These are phyloP conservation scores for Benincasa hispida DNA, from an alignment of 306 rosid species.

Conservation along the genomic window DNA sequence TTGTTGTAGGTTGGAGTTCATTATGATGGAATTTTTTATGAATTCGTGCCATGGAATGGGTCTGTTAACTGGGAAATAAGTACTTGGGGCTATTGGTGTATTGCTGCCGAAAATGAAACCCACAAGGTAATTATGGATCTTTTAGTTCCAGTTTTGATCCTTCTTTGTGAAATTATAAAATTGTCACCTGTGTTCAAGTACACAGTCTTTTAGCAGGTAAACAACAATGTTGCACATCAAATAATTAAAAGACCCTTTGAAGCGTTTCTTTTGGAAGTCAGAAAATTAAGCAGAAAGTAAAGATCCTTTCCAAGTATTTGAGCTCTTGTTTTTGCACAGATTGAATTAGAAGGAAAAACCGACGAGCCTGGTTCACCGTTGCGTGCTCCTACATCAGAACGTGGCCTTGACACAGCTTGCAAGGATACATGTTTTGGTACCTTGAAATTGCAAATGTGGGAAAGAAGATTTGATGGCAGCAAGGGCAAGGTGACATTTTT, in stretches of 20 bases:
- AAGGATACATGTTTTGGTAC: slow-evolving; percentile 69
- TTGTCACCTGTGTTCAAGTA: neutral
- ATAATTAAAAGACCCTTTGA: neutral
- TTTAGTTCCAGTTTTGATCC: neutral
- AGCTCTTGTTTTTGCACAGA: slow-evolving; percentile 29
- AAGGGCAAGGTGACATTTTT: slow-evolving; percentile 59
- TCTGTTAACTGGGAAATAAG: slow-evolving; percentile 66
- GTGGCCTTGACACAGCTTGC: slow-evolving; percentile 75
- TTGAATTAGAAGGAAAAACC: slow-evolving; percentile 65
- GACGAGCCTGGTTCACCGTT: slow-evolving; percentile 62
- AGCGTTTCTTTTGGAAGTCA: neutral
- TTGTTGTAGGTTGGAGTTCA: slow-evolving; percentile 73
- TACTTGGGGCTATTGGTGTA: slow-evolving; percentile 76
- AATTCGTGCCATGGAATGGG: slow-evolving; percentile 93
- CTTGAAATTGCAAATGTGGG: slow-evolving; percentile 62
- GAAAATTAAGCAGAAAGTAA: neutral
- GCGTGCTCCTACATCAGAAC: slow-evolving; percentile 80
- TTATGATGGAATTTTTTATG: slow-evolving; percentile 62
- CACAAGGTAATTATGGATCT: slow-evolving; percentile 39
- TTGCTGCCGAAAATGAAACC: slow-evolving; percentile 58
- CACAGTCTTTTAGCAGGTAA: neutral
- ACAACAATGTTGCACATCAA: neutral
- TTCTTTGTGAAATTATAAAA: neutral
- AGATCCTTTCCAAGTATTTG: neutral
- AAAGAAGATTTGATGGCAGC: slow-evolving; percentile 65